These are phyloP conservation scores for Botrytis galanthina DNA, from an alignment of 2,329 filamentous ascomycete genomes.

Conservation along the genomic window DNA sequence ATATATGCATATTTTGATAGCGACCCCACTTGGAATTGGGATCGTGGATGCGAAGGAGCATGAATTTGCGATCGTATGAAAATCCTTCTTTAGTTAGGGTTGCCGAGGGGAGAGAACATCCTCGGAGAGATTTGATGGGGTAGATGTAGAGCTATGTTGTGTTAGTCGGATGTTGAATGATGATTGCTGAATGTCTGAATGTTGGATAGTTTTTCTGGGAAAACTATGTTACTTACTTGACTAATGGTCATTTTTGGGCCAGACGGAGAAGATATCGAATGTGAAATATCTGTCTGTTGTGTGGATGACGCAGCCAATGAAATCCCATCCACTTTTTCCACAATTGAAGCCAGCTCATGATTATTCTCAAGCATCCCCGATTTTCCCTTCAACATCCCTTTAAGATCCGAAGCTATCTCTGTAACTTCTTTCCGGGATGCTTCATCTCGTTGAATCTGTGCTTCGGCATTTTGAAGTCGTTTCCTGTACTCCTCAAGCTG, in stretches of 20 bases:
- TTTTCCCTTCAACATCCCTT: not conserved
- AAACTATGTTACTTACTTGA: not conserved
- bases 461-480: not conserved
- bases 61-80: slow-evolving; percentile 66
- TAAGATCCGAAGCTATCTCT: not conserved
- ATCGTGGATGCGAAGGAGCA: slow-evolving; percentile 57
- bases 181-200: no score
- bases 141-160: slow-evolving; percentile 62
- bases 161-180: not conserved
- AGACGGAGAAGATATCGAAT: not conserved
- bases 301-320: not conserved
- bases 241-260: slow-evolving; percentile 17
- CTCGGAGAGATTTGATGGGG: slow-evolving; percentile 71
- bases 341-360: not conserved
- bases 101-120: slow-evolving; percentile 53
- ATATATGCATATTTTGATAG: slow-evolving; percentile 59
- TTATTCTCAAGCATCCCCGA: not conserved
- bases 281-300: not conserved
- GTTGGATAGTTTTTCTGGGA: no score
- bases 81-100: slow-evolving; percentile 61
- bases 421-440: not conserved
- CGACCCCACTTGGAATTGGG: slow-evolving; percentile 34
- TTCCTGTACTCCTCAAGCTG: not conserved
- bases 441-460: not conserved
- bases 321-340: not conserved